Evolutionary conservation across 139 green algal species (phyloP).

Genomic region (Edaphochlamys debaryana): DNA sequence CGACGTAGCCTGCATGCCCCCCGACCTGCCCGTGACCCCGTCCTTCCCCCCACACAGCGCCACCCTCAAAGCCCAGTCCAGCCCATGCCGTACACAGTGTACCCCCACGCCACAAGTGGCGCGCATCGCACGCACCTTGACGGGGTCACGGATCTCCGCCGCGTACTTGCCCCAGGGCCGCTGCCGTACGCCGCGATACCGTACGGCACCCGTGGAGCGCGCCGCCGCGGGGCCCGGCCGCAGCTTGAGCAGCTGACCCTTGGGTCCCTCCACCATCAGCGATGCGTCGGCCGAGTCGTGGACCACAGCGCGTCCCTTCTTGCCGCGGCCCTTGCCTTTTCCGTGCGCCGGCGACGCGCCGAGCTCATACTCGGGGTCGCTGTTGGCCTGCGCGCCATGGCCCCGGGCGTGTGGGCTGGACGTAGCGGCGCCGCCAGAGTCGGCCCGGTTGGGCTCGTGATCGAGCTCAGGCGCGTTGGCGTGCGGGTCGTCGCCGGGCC

Average conservation of each 20-base stretch:
- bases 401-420: neutral
- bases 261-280: neutral
- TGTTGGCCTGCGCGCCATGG: neutral
- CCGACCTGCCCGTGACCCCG: neutral
- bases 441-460: neutral
- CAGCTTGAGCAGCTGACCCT: neutral
- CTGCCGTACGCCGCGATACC: conserved; percentile 78
- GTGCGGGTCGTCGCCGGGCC: neutral
- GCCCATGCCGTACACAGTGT: too few relatives aligned
- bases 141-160: conserved; percentile 64
- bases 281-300: neutral
- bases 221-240: conserved; percentile 4
- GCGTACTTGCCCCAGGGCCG: conserved; percentile 71
- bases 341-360: neutral
- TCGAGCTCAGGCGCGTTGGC: too few relatives aligned
- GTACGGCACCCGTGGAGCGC: conserved; percentile 60
- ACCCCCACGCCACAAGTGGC: too few relatives aligned
- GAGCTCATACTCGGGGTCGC: neutral
- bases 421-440: neutral
- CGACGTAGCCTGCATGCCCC: too few relatives aligned
- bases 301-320: too few relatives aligned
- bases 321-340: too few relatives aligned
- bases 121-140: conserved; percentile 68
- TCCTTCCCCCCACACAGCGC: neutral
- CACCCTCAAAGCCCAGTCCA: too few relatives aligned